Conservation (phyloP, 352 stramenopile species). For the Globisporangium uncinulatum region DNA sequence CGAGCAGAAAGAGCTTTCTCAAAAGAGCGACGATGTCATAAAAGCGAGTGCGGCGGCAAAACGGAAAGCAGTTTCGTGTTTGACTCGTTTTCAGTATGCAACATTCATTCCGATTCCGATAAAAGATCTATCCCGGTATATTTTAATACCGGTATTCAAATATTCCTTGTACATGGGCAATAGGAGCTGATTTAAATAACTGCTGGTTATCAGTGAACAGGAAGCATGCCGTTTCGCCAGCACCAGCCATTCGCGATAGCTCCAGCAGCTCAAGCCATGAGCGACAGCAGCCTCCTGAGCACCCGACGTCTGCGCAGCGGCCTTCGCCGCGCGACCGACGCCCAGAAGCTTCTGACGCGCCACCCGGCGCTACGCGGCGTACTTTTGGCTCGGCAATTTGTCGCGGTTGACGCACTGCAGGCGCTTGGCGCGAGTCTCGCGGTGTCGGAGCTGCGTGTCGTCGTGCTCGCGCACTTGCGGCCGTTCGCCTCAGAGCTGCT, state of each 20-base stretch:
- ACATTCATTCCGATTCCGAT: too few species aligned
- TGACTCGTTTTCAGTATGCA: too few species aligned
- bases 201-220: too few species aligned
- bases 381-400: constrained; percentile 9
- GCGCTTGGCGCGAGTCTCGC: constrained; percentile 48
- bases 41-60: too few species aligned
- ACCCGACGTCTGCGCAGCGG: constrained; percentile 20
- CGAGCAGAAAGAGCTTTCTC: constrained; percentile 46
- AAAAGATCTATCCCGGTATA: too few species aligned
- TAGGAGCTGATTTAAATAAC: too few species aligned
- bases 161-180: too few species aligned
- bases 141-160: too few species aligned
- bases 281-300: constrained; percentile 19
- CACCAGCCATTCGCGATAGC: constrained; percentile 1
- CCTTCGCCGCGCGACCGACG: constrained; percentile 18
- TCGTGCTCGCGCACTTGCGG: constrained; percentile 54
- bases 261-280: not conserved
- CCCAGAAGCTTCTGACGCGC: constrained; percentile 15
- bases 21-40: too few species aligned
- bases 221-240: not conserved
- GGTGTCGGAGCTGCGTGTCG: constrained; percentile 33
- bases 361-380: constrained; percentile 39
- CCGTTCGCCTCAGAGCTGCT: constrained; percentile 72
- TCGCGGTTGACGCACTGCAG: constrained; percentile 34
- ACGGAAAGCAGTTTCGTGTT: too few species aligned